A percentile compares a stretch with the other conserved stretches of the same genome.
phyloP scores from a whole-genome alignment of 108 stramenopile genomes.

The Nitzschia sp. region DNA sequence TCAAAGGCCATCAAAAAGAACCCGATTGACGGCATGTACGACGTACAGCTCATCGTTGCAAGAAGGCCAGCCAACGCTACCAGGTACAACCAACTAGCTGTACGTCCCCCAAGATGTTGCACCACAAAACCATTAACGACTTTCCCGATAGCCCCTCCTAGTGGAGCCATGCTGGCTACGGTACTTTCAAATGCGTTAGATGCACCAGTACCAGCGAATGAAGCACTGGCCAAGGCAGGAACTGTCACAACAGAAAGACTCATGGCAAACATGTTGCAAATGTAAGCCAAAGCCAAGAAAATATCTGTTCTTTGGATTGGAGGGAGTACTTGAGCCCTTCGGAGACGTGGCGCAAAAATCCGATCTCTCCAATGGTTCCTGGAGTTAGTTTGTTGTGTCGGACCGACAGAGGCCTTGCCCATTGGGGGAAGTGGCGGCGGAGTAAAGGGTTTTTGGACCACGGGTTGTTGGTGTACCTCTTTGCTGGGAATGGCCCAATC shows the following conservation, averaged over 20 bases:
- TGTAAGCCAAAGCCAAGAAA: slow-evolving; percentile 25
- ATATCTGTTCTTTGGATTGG: slow-evolving; percentile 14
- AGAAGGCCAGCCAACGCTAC: neutral
- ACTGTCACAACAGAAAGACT: slow-evolving; percentile 43
- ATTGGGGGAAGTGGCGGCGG: no score
- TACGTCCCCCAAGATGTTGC: slow-evolving; percentile 39
- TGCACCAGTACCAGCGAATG: slow-evolving; percentile 8
- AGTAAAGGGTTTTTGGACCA: no score
- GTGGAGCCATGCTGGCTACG: slow-evolving; percentile 27
- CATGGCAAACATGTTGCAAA: slow-evolving; percentile 29
- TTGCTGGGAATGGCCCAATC: no score
- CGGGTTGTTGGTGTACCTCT: no score
- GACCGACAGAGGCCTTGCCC: no score
- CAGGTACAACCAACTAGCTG: slow-evolving; percentile 24
- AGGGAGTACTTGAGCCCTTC: neutral
- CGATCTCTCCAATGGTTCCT: no score
- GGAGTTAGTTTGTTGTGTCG: no score
- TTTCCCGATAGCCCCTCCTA: slow-evolving; percentile 47
- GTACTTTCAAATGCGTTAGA: slow-evolving; percentile 18
- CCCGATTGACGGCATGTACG: slow-evolving; percentile 16
- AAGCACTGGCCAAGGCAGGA: slow-evolving; percentile 30
- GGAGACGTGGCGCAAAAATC: no score
- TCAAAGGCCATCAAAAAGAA: slow-evolving; percentile 31
- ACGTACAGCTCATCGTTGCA: slow-evolving; percentile 15
- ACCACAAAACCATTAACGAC: slow-evolving; percentile 55